Percentiles rank a stretch among this genome's conserved stretches.
phyloP scores from a whole-genome alignment of 331 rosid genomes.

The Malus hybrid region DNA sequence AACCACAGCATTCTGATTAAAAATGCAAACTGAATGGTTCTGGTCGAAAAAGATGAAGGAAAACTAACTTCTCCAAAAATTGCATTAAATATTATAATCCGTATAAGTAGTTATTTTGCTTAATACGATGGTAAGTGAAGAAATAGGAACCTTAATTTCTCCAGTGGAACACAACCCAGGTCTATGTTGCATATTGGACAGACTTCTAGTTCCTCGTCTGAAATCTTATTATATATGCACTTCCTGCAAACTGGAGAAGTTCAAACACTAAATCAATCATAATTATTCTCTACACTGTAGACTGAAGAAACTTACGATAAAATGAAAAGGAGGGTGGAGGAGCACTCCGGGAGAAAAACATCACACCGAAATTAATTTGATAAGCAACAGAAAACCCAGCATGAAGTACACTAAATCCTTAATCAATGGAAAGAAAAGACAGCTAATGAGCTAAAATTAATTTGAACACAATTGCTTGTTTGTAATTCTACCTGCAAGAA shows the following conservation, averaged over 20 bases:
- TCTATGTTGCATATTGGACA: conserved; percentile 69
- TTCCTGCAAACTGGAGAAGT: conserved; percentile 79
- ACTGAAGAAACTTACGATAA: background rate
- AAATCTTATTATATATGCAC: conserved; percentile 59
- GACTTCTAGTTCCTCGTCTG: conserved; percentile 48
- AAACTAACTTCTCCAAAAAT: background rate
- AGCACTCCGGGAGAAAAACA: background rate
- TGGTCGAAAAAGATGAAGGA: background rate
- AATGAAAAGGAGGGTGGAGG: background rate
- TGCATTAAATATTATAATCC: background rate
- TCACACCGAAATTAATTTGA: background rate
- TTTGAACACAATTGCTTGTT: background rate
- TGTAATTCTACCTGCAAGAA: background rate
- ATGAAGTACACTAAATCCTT: background rate
- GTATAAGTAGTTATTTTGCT: background rate
- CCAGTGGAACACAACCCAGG: conserved; percentile 55
- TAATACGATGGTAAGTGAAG: background rate
- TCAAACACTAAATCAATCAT: conserved; percentile 7
- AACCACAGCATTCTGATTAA: background rate
- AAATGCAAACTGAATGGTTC: background rate
- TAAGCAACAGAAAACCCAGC: background rate
- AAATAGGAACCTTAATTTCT: conserved; percentile 52
- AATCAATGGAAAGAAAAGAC: background rate
- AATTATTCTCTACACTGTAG: background rate
- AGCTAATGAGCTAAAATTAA: background rate